Conservation (phyloP, 2,329 filamentous ascomycete species). For the Xylogone sp. region DNA sequence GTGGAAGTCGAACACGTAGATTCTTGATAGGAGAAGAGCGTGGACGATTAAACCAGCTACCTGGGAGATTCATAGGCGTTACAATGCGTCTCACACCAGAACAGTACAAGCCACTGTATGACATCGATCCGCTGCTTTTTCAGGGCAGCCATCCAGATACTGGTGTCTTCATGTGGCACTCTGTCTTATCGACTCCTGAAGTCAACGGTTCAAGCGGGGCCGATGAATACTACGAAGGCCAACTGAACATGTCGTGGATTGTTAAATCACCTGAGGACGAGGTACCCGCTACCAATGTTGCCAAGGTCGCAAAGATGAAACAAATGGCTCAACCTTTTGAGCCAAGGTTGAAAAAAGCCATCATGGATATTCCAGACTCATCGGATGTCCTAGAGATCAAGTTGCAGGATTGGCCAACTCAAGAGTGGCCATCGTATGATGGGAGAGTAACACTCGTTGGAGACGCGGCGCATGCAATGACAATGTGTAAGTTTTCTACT, state of each 20-base stretch:
- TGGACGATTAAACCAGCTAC: conserved; percentile 34
- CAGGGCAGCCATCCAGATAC: conserved; percentile 50
- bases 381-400: conserved; percentile 41
- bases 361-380: conserved; percentile 35
- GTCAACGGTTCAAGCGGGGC: conserved; percentile 11
- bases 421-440: conserved; percentile 22
- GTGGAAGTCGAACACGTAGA: conserved; percentile 39
- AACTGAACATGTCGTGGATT: conserved; percentile 40
- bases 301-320: conserved; percentile 39
- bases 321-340: conserved; percentile 42
- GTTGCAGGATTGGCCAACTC: conserved; percentile 45
- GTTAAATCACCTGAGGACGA: conserved; percentile 26
- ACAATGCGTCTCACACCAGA: conserved; percentile 37
- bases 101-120: conserved; percentile 37
- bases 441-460: conserved; percentile 36
- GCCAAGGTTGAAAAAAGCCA: conserved; percentile 42
- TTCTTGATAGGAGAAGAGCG: conserved; percentile 30
- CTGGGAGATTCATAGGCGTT: conserved; percentile 45
- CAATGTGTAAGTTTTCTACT: conserved; percentile 39
- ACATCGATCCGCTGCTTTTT: conserved; percentile 50
- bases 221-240: conserved; percentile 12
- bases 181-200: conserved; percentile 12
- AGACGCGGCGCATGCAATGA: conserved; percentile 44
- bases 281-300: conserved; percentile 36
- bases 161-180: conserved; percentile 47